Conservation (phyloP, 148 eudicot species). For the Vaccinium macrocarpon region DNA sequence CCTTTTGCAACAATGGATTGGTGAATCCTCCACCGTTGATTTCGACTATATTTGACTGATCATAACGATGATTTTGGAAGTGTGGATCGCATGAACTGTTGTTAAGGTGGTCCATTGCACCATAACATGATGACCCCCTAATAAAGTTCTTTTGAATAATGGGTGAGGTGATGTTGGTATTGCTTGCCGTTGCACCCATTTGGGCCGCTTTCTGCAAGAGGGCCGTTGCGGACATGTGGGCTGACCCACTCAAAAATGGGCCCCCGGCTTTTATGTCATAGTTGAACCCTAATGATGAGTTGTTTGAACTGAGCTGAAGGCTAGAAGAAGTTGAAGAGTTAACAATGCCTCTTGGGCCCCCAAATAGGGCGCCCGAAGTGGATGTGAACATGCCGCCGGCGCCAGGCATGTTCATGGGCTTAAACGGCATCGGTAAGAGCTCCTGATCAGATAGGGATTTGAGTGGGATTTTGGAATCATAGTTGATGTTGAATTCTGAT, state of each 20-base stretch:
- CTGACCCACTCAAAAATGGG: slow-evolving; percentile 23
- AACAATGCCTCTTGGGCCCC: slow-evolving; percentile 32
- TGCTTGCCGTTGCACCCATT: slow-evolving; percentile 54
- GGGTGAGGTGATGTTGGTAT: slow-evolving; percentile 32
- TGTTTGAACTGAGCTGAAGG: slow-evolving; percentile 44
- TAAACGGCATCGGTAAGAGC: slow-evolving; percentile 35
- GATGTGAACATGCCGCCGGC: slow-evolving; percentile 39
- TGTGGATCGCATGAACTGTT: slow-evolving; percentile 17
- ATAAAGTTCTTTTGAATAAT: slow-evolving; percentile 45
- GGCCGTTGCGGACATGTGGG: slow-evolving; percentile 52
- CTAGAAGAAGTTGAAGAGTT: slow-evolving; percentile 31
- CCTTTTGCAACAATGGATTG: slow-evolving; percentile 25
- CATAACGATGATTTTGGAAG: slow-evolving; percentile 20
- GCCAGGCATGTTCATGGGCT: slow-evolving; percentile 43
- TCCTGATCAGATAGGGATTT: slow-evolving; percentile 34
- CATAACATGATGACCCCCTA: slow-evolving; percentile 16
- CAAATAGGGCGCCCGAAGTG: slow-evolving; percentile 32
- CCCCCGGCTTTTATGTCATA: slow-evolving; percentile 27
- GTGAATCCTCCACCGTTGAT: slow-evolving; percentile 19
- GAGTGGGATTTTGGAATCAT: slow-evolving; percentile 33
- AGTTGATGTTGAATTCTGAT: slow-evolving; percentile 36
- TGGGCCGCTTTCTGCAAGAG: slow-evolving; percentile 57
- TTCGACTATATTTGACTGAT: slow-evolving; percentile 17
- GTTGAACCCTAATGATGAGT: slow-evolving; percentile 20
- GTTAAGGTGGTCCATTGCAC: slow-evolving; percentile 18